phyloP scores from a whole-genome alignment of 2,329 filamentous ascomycete genomes.

The Fusarium penzigii region DNA sequence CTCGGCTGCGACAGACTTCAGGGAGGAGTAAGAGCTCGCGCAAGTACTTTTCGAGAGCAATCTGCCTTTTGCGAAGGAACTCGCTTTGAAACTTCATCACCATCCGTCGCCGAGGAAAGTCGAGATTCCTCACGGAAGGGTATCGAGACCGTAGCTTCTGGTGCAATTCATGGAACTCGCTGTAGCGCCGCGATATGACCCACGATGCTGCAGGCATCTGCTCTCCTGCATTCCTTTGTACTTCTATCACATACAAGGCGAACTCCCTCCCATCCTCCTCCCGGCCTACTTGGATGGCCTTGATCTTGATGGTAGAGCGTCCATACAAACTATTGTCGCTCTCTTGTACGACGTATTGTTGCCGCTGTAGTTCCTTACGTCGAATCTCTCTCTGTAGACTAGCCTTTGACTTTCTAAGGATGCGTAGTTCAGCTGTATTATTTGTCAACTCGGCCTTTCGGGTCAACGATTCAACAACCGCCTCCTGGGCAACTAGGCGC shows the following conservation, averaged over 20 bases:
- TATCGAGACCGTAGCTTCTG: conserved; percentile 84
- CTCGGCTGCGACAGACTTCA: conserved; percentile 90
- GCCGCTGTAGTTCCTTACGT: conserved; percentile 90
- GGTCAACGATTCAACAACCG: conserved; percentile 86
- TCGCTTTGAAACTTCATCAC: conserved; percentile 97
- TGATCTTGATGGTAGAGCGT: conserved; percentile 84
- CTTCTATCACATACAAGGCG: conserved; percentile 90
- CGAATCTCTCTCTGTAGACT: conserved; percentile 91
- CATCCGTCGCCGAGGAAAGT: conserved; percentile 88
- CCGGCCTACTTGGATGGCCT: conserved; percentile 86
- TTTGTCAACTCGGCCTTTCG: conserved; percentile 96
- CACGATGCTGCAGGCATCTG: conserved; percentile 96
- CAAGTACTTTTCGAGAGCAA: conserved; percentile 84
- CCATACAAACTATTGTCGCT: conserved; percentile 97
- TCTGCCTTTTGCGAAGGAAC: conserved; percentile 85
- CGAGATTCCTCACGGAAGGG: conserved; percentile 81
- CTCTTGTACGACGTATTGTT: conserved; percentile 96
- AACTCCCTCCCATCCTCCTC: conserved; percentile 94
- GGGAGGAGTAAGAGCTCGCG: conserved; percentile 80
- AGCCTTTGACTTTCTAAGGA: conserved; percentile 88
- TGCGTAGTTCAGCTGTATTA: conserved; percentile 89
- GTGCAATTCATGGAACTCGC: conserved; percentile 94
- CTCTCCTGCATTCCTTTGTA: conserved; percentile 85
- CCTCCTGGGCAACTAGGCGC: conserved; percentile 81
- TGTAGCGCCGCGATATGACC: conserved; percentile 90